Conservation (phyloP, 805 yeast genomes). For the Monosporozyma unispora region DNA sequence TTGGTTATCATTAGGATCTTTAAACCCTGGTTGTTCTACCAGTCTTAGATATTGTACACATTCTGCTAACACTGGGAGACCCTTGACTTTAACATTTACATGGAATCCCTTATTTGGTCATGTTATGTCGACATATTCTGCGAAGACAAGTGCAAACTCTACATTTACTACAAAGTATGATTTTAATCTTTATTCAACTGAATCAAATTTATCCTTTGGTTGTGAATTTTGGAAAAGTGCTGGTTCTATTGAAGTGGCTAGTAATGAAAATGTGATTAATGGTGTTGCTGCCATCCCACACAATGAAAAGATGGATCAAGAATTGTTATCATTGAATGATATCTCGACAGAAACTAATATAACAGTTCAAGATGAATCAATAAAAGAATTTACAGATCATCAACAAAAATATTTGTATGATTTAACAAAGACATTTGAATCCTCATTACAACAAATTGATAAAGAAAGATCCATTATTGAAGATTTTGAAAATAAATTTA, state of each 20-base stretch:
- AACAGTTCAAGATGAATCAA: not conserved
- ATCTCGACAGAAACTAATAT: not conserved
- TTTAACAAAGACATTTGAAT: constrained; percentile 24
- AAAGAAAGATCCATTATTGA: constrained; percentile 38
- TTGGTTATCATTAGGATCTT: constrained; percentile 76
- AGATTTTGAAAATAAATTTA: constrained; percentile 42
- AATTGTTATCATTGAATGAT: not conserved
- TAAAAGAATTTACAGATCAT: not conserved
- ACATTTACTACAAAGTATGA: constrained; percentile 80
- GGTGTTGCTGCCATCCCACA: not conserved
- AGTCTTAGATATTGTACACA: constrained; percentile 80
- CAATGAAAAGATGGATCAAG: constrained; percentile 40
- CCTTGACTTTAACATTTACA: constrained; percentile 78
- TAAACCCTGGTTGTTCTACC: constrained; percentile 84
- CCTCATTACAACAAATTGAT: constrained; percentile 25
- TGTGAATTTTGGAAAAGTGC: constrained; percentile 58
- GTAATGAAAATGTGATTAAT: not conserved
- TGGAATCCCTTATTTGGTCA: constrained; percentile 88
- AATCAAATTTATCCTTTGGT: constrained; percentile 79
- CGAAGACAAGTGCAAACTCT: constrained; percentile 63
- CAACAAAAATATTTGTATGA: constrained; percentile 20
- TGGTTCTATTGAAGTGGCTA: not conserved
- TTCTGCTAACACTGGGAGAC: constrained; percentile 79
- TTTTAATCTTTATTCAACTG: constrained; percentile 84
- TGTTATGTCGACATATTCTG: constrained; percentile 77